A percentile compares a stretch with the other conserved stretches of the same genome.
Evolutionary conservation across 1,139 yeast genomes (phyloP).

Genomic region (Geotrichum fermentans): DNA sequence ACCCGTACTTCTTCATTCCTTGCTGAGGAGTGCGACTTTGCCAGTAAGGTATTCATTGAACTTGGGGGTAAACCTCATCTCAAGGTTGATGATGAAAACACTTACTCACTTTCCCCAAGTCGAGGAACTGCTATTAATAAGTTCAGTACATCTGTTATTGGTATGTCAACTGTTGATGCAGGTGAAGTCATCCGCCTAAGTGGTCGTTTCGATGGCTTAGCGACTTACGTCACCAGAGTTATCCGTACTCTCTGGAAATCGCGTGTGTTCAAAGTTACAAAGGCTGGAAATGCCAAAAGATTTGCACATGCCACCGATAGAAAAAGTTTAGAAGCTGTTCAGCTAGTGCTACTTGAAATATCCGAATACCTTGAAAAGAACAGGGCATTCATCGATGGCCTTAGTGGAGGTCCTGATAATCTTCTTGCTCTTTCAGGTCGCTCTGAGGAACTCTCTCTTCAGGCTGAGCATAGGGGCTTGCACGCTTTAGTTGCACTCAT

Average conservation of each 20-base stretch:
- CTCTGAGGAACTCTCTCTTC: conserved; percentile 60
- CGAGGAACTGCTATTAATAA: conserved; percentile 1
- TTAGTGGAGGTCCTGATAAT: conserved; percentile 37
- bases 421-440: conserved; percentile 27
- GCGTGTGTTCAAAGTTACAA: conserved; percentile 54
- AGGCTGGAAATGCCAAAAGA: conserved; percentile 31
- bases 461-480: conserved; percentile 89
- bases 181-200: conserved; percentile 65
- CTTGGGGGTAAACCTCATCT: conserved; percentile 48
- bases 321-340: conserved; percentile 31
- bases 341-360: conserved; percentile 35
- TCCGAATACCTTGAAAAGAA: conserved; percentile 39
- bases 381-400: conserved; percentile 41
- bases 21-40: conserved; percentile 42
- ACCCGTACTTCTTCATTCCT: conserved; percentile 46
- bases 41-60: conserved; percentile 47
- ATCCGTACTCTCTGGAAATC: conserved; percentile 74
- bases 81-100: conserved; percentile 34
- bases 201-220: conserved; percentile 89
- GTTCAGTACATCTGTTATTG: conserved; percentile 5
- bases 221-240: conserved; percentile 70
- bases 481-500: conserved; percentile 72
- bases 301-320: conserved; percentile 15
- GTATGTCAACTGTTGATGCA: neutral
- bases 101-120: conserved; percentile 20